Evolutionary conservation across 1,284 basidiomycete genomes (phyloP), one percentile per base, ranked within the genome.

Genomic region (Takashimella koratensis): DNA sequence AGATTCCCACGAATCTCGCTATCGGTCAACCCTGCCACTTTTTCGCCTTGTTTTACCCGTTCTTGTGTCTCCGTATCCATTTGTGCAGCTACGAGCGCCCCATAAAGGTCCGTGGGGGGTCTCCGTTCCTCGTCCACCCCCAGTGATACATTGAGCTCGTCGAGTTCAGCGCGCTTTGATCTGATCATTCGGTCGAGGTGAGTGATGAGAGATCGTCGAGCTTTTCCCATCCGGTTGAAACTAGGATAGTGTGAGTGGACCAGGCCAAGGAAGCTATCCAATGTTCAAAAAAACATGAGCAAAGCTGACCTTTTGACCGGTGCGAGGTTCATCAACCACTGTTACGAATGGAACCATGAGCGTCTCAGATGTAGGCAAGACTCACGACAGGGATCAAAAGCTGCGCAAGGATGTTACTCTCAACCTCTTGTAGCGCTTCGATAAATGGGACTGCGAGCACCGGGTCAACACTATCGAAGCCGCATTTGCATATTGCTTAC

Each of bases 391-490:
- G n/a, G n/a, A n/a, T n/a, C n/a, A n/a, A n/a, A n/a, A n/a, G n/a
- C n/a, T n/a, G n/a, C n/a, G n/a, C n/a, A n/a, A n/a, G n/a, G n/a
- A 46, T 57, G 23, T 49, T 20, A 39, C 58, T 53, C 20, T 64
- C 57, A 11, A 56, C 39, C 22, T 62, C 41, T 36, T 36, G 30
- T 2, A 64, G 45, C 5, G 64, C 49, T 42, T 66, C 64, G 30
- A 30, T 41, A 46, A 66, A 64, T 3, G 59, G 53, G 39, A 66
- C 64, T 66, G 22, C n/a, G n/a, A n/a, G n/a, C n/a, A n/a, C n/a
- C n/a, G n/a, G n/a, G n/a, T 39, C 4, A 27, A 4, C 11, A 6
- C 20, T 20, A 24, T 10, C 24, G n/a, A n/a, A n/a, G n/a, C n/a
- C n/a, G n/a, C n/a, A n/a, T n/a, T n/a, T n/a, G n/a, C n/a, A n/a